These are phyloP conservation scores for Sphaerulina vaccinii DNA, from an alignment of 2,329 filamentous ascomycete species.

Conservation along the genomic window DNA sequence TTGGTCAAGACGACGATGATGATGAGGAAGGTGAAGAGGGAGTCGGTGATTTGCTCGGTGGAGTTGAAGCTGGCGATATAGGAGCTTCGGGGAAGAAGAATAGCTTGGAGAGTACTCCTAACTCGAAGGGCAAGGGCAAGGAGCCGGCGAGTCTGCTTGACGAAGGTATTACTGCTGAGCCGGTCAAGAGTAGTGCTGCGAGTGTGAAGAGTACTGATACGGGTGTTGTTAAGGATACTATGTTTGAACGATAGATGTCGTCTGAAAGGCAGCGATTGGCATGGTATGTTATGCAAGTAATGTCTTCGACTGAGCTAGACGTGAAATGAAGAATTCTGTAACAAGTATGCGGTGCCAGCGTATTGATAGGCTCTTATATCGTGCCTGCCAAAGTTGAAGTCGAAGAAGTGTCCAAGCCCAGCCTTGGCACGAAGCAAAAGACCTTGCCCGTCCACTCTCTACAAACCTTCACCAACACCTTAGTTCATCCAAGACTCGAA, in stretches of 20 bases:
- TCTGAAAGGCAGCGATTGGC: no score
- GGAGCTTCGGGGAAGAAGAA: constrained; percentile 15
- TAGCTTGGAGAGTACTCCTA: constrained; percentile 4
- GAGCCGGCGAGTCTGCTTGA: constrained; percentile 21
- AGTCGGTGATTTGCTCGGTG: constrained; percentile 53
- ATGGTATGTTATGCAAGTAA: no score
- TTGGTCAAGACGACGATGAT: constrained; percentile 48
- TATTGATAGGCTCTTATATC: no score
- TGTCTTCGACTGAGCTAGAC: no score
- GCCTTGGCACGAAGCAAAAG: no score
- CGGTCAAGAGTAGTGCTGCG: constrained; percentile 17
- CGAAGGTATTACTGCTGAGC: constrained; percentile 16
- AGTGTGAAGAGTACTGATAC: constrained; percentile 26
- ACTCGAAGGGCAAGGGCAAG: constrained; percentile 29
- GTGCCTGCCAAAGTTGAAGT: no score
- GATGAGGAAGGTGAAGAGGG: constrained; percentile 69
- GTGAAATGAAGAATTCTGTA: no score
- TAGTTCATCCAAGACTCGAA: no score
- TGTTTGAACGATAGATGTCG: constrained; percentile 38
- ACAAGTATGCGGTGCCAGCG: no score
- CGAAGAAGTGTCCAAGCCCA: no score
- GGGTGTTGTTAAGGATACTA: constrained; percentile 36
- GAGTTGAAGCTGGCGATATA: constrained; percentile 50
- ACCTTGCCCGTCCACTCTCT: no score
- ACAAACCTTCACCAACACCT: no score